These are phyloP conservation scores for Blastocystis sp. DNA, from an alignment of 352 stramenopile genomes.

Conservation along the genomic window DNA sequence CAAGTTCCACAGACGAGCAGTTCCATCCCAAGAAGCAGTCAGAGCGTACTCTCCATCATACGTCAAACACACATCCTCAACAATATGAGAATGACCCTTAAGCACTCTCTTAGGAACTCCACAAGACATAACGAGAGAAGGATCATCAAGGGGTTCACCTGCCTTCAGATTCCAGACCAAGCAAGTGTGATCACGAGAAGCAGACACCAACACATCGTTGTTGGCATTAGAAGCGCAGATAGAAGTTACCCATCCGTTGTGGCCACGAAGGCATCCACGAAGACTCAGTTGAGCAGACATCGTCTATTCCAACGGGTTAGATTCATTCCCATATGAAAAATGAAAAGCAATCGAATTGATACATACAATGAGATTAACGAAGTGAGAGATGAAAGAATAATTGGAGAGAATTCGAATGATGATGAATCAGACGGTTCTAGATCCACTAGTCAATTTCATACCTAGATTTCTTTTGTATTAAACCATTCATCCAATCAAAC, in stretches of 20 bases:
- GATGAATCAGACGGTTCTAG: not conserved
- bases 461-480: not conserved
- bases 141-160: conserved; percentile 95
- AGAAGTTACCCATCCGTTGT: no score
- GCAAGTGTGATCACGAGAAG: no score
- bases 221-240: no score
- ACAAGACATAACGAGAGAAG: conserved; percentile 93
- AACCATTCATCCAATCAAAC: not conserved
- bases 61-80: conserved; percentile 97
- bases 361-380: not conserved
- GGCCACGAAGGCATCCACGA: no score
- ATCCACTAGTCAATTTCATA: not conserved
- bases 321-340: no score
- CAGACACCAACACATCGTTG: no score
- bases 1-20: no score
- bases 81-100: conserved; percentile 97
- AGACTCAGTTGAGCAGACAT: no score
- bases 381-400: not conserved
- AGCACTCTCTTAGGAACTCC: conserved; percentile 90
- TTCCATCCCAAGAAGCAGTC: no score
- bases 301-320: no score
- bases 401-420: not conserved
- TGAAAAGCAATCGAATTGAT: not conserved
- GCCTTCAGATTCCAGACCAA: no score
- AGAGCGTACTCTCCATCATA: conserved; percentile 95